Base-by-base conservation (phyloP, 2,329 filamentous ascomycete species). In the Colletotrichum karsti region DNA sequence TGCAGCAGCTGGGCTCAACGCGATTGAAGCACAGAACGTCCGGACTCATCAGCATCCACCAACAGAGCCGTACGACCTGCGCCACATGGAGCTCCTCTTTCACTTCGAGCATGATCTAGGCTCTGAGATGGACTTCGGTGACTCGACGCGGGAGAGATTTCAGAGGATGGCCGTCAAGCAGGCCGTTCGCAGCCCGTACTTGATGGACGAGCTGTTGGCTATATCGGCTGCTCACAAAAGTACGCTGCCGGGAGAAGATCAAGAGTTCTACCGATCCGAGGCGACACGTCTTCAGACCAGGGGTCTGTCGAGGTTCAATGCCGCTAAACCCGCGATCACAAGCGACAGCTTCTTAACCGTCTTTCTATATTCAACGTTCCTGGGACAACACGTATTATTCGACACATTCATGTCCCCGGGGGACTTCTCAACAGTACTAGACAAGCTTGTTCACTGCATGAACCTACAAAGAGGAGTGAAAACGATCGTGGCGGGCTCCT, bases 321-420 rank as follows among this genome's bases (percentile, higher is more conserved):
- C 57, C 37, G 66, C 30, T 64, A 69, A 60, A 50, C 74, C 71
- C 30, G 73, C 78, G 69, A 73, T 66, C 55, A 71, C 53, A 65
- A 74, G 77, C n/a, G 74, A 78, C 3, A 76, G 76, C 64, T 78
- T 76, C 41, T 71, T 83, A 7, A 77, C 81, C 1, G 76, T 80
- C 6, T 83, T 85, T 62, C 72, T 85, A 10, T 85, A 84, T 72
- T 81, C 83, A 4, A 76, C 77, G n/a, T 66, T 81, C 8, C 73
- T 85, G 1, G 82, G 83, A 42, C 76, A 86, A 7, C 84, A 87
- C 58, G 79, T 82, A 41, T 78, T 88, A 4, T 84, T 81, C 70
- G 84, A 88, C 60, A 81, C 64, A 2, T 67, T 58, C 7, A 42
- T 50, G 2, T 12, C 24, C 8, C 30, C 60, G 6, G 53, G 42